Conservation (phyloP, 148 eudicot genomes). For the Rhododendron simsii region DNA sequence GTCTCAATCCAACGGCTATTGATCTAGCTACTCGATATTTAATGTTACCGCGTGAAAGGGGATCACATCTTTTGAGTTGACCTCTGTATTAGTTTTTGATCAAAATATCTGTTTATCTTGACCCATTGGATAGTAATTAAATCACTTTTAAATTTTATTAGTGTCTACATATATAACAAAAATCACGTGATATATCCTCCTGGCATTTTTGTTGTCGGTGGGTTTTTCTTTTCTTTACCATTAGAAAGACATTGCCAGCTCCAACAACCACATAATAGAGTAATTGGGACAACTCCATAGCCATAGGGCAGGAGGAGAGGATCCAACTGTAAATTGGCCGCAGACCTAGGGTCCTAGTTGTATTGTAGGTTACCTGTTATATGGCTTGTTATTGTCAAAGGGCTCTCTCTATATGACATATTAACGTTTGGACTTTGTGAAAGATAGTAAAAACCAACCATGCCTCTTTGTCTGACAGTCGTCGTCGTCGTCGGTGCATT, state of each 20-base stretch:
- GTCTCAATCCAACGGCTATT: background rate
- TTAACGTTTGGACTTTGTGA: background rate
- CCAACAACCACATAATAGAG: background rate
- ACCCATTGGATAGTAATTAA: no score
- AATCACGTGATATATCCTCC: background rate
- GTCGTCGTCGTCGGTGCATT: no score
- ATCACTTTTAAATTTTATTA: no score
- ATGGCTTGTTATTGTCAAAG: background rate
- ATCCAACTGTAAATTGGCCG: background rate
- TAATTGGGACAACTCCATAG: background rate
- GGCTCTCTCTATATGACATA: background rate
- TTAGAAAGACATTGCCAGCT: background rate
- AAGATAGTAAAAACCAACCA: no score
- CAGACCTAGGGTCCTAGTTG: background rate
- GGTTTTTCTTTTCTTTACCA: background rate
- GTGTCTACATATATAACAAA: background rate
- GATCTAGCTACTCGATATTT: background rate
- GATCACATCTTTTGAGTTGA: background rate
- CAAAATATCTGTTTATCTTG: no score
- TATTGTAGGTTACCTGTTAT: background rate
- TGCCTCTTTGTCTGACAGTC: no score
- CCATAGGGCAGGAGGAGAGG: background rate
- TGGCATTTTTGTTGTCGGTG: background rate
- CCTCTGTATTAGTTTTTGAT: background rate
- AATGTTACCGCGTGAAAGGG: no score